Evolutionary conservation across 164 flowering plant species (phyloP), one percentile per base, ranked within the genome.

Genomic region (Kalanchoe fedtschenkoi): DNA sequence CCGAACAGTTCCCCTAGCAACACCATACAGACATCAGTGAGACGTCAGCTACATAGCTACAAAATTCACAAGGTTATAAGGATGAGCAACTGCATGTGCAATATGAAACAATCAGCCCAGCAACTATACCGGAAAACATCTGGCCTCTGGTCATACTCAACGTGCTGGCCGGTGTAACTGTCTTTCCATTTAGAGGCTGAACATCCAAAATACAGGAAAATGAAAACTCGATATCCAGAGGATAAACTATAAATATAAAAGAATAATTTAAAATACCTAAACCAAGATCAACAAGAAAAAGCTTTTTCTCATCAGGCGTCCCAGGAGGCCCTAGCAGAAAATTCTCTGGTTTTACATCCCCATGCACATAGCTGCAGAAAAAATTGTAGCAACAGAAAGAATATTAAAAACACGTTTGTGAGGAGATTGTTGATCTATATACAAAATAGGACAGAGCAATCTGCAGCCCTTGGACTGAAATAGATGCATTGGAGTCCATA

Each of bases 261-360:
- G 19, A 33, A 16, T 9, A 29, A 21, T n/a, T 5, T 56, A 6
- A 5, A 22, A 7, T 67, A 84, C 89, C 89, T 74, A 84, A 68
- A 61, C 89, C 89, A 65, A 84, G 85, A 72, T 84, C 89, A 62
- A 80, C 83, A 34, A 84, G 75, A 59, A 74, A 84, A 34, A 84
- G 62, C 60, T 68, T 82, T 60, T 82, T 84, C 69, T 84, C 87
- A 34, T 84, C 82, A 38, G 81, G 77, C 3, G 83, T 76, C 44
- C 80, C 81, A 7, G 85, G 78, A 42, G 74, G 66, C 70, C 89
- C 89, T 65, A 84, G 85, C 63, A 84, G 68, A 70, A 84, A 80
- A 69, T 84, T 84, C 62, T 82, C 89, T 22, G 89, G 89, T 71
- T 84, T 84, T 34, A 84, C 85, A 74, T 84, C 89, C 26, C 89